Base-by-base conservation (phyloP, 2,329 filamentous ascomycete species). In the Diaporthe australafricana region DNA sequence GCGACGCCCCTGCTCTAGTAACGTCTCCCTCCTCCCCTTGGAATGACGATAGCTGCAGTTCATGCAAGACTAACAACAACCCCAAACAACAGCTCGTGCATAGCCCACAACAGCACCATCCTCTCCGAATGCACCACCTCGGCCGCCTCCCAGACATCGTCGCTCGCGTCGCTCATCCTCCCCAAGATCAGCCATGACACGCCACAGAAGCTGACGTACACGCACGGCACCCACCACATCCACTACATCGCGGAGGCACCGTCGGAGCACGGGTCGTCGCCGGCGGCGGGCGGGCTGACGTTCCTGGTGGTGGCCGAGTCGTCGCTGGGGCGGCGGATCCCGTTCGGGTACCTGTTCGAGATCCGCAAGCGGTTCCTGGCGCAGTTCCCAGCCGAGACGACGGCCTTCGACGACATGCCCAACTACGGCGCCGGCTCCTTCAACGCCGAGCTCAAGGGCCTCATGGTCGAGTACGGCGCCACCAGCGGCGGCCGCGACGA, bases 221-320 rank as follows among this genome's bases (percentile, higher is more conserved):
- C 94, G 50, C 95, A 98, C 83, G 93, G 95, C 84, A 87, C 92
- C 73, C 92, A 97, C 82, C 94, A 96, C 87, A 96, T 98, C 82
- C 96, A 99, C 88, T 98, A 97, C 87, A 93, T 98, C 80, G 90
- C 95, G 78, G 93, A 96, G 80, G 91, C 94, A 0, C 92, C 94
- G 12, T 92, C 91, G 3, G 89, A 89, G 77, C 89, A 92, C 79
- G 85, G 85, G 70, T 85, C 83, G 77, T 86, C 87, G 63, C 90
- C 91, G 9, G 20, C 60, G 9, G 91, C 93, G 65, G 94, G 94
- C 68, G 94, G 95, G 1, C 89, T 99, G 48, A 98, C 95, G 57
- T 99, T 96, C 83, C 90, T 99, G 62, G 94, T 98, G 72, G 91
- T 99, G 74, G 93, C 95, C 62, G 93, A 95, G 76, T 89, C 92